Percentiles rank a stretch among this genome's conserved stretches.
These are phyloP conservation scores for Echria macrotheca DNA, from an alignment of 495 filamentous ascomycete species.

Conservation along the genomic window DNA sequence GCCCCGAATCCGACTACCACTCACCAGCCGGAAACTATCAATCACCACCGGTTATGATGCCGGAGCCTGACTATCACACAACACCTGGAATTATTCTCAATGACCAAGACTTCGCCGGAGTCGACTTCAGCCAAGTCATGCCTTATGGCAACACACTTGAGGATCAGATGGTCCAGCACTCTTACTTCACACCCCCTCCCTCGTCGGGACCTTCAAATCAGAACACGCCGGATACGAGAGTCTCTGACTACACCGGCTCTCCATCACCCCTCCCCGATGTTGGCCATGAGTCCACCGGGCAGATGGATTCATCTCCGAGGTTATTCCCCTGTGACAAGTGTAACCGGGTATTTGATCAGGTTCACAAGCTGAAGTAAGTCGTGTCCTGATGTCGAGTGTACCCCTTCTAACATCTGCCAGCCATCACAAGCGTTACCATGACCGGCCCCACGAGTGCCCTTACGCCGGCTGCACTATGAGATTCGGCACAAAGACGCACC, in stretches of 20 bases:
- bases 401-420: constrained; percentile 15
- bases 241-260: constrained; percentile 29
- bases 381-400: background rate
- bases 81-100: too few species aligned
- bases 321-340: constrained; percentile 37
- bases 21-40: constrained; percentile 17
- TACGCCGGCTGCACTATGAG: constrained; percentile 36
- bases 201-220: constrained; percentile 35
- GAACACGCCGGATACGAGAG: constrained; percentile 38
- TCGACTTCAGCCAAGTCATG: too few species aligned
- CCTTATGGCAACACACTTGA: too few species aligned
- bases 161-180: too few species aligned
- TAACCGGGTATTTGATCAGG: constrained; percentile 38
- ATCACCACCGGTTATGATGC: constrained; percentile 1
- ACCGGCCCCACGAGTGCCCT: constrained; percentile 40
- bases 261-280: constrained; percentile 33
- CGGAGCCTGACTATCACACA: too few species aligned
- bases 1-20: constrained; percentile 17
- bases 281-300: background rate
- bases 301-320: constrained; percentile 19
- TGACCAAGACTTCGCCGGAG: too few species aligned
- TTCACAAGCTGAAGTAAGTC: constrained; percentile 45
- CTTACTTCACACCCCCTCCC: constrained; percentile 36
- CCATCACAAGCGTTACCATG: constrained; percentile 46
- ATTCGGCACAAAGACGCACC: constrained; percentile 49